A percentile compares a stretch with the other conserved stretches of the same genome.
Conservation (phyloP, 164 flowering plant genomes). For the Houttuynia cordata region DNA sequence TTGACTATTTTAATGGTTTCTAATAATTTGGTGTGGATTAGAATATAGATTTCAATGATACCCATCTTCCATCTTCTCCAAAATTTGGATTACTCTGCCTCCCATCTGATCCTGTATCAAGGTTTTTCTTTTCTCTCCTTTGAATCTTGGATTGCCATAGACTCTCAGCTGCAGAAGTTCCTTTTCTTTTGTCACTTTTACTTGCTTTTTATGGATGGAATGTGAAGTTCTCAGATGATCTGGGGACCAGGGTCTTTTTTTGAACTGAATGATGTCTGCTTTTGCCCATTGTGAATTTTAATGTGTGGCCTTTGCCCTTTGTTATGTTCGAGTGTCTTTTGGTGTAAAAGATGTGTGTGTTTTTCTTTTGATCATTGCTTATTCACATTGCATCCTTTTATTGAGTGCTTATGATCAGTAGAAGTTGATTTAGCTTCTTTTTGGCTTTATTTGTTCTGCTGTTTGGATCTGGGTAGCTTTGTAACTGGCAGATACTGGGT, state of each 20-base stretch:
- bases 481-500: not conserved
- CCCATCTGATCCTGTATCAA: not conserved
- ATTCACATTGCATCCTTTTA: not conserved
- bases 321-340: too few species aligned
- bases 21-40: constrained; percentile 1
- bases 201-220: not conserved
- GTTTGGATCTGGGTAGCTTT: constrained; percentile 17
- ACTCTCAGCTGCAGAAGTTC: not conserved
- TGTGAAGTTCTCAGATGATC: constrained; percentile 7
- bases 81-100: not conserved
- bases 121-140: not conserved
- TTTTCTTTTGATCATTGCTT: not conserved
- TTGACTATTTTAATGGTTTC: constrained; percentile 7
- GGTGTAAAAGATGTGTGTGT: not conserved
- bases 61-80: constrained; percentile 20
- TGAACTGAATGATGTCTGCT: not conserved
- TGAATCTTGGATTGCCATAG: constrained; percentile 2
- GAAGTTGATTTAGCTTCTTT: constrained; percentile 1
- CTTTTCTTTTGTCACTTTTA: not conserved
- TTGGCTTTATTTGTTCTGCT: not conserved
- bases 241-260: constrained; percentile 15
- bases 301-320: too few species aligned
- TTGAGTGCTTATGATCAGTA: not conserved
- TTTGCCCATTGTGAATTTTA: not conserved
- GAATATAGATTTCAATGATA: constrained; percentile 12